Conservation (phyloP, 73 alveolate genomes). For the Tetrahymena thermophila region DNA sequence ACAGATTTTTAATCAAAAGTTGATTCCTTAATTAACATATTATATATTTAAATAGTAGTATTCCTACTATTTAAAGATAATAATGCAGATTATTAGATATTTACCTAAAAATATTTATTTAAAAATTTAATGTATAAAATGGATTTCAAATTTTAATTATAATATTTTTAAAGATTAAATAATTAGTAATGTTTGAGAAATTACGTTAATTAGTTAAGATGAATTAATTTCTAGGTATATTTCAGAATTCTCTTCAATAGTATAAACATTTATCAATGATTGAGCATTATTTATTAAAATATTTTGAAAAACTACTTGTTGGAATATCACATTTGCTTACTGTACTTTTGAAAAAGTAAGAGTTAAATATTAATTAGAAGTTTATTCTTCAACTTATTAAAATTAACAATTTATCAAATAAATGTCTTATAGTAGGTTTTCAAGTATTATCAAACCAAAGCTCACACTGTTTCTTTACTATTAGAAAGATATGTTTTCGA, state of each 20-base stretch:
- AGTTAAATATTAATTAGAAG: not conserved
- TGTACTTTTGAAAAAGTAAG: not conserved
- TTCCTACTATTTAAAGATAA: not conserved
- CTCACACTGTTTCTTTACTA: not conserved
- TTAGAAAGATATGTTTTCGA: not conserved
- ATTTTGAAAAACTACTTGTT: too few relatives aligned
- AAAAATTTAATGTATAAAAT: too few relatives aligned
- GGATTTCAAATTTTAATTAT: too few relatives aligned
- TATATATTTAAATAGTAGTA: not conserved
- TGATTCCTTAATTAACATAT: not conserved
- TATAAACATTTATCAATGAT: not conserved
- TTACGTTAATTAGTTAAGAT: not conserved
- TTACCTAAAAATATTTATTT: not conserved
- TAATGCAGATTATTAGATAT: not conserved
- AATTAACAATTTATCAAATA: not conserved
- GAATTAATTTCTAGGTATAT: not conserved
- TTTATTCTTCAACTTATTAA: not conserved
- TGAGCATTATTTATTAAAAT: not conserved
- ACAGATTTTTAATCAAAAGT: not conserved
- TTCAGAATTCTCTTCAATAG: not conserved
- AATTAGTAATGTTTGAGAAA: not conserved
- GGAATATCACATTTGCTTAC: not conserved
- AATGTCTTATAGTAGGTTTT: not conserved
- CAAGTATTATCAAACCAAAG: not conserved
- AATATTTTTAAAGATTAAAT: too few relatives aligned